Evolutionary conservation across 179 eudicot genomes (phyloP), one percentile per base, ranked within the genome.

Genomic region (Spinacia oleracea): DNA sequence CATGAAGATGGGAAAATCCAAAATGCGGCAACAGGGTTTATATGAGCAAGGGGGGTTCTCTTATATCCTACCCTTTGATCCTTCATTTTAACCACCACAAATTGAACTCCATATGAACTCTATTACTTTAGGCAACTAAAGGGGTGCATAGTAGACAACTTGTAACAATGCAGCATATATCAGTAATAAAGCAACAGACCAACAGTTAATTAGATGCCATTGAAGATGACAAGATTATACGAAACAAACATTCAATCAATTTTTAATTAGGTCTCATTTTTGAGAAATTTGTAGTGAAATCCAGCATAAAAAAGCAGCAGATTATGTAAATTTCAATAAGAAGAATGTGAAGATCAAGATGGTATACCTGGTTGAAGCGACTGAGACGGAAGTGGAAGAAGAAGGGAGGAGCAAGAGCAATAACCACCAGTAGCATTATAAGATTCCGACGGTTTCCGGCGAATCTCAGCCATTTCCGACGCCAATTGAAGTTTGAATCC

Each of bases 301-400:
- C 23, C 31, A 58, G 29, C 63, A 58, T 25, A 23, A 63, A 43
- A 45, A 1, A 43, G 67, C 0, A 63, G 11, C 1, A 12, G 32
- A 10, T 0, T 56, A 20, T 0, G 25, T n/a, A 6, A n/a, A 56
- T 56, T n/a, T 42, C 0, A 70, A 8, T 43, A 2, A 5, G 20
- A 45, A 59, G n/a, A 0, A 42, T 12, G 38, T 59, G 6, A 56
- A 58, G 45, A 53, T 14, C 35, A n/a, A 73, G 35, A 9, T 9
- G 35, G 77, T 72, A 9, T 51, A 90, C 98, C 98, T 92, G 86
- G 15, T 83, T 83, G 71, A 91, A 83, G 77, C 83, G 92, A 45
- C 81, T 82, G 86, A 94, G 98, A 21, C 84, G 84, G 80, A 91
- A 89, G 80, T 94, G 98, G 84, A 94, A 90, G 90, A 83, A 94